Evolutionary conservation across 257 asterid species (phyloP), one percentile per base, ranked within the genome.

Genomic region (Cordia subcordata): DNA sequence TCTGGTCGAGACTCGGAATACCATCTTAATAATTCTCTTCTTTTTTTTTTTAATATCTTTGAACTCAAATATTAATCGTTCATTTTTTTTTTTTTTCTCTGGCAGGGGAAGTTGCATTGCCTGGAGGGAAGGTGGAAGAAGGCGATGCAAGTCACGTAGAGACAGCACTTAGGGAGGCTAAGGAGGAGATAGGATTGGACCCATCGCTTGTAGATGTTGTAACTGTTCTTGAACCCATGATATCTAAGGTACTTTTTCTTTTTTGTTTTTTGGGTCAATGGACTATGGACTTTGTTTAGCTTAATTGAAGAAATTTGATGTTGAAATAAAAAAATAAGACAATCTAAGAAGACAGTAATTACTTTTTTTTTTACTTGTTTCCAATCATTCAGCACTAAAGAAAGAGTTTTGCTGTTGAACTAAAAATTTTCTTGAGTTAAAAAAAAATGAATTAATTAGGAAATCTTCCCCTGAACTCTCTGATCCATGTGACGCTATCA

Each of bases 141-240:
- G 76, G 77, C 4, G 96, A 88, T 74, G 70, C 65, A 53, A 71
- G 62, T 65, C 75, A 83, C 44, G 62, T 62, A 10, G 87, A 72
- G 35, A 89, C 95, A 49, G 97, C 97, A 9, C 38, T 89, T 70
- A 86, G 95, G 62, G 97, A 89, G 73, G 95, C 97, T 17, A 85
- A 84, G 33, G 97, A 89, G 81, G 97, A 89, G 72, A 86, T 89
- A 40, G 94, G 95, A 40, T 75, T 89, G 79, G 97, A 86, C 14
- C 94, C 92, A 70, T 75, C 84, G 13, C 65, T 75, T 61, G 95
- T 88, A 11, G 75, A 79, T 52, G 79, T 83, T 58, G 85, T 85
- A 11, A 55, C 94, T 40, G 39, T 69, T 77, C 92, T 89, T 63
- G 76, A 74, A 50, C 81, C 95, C 53, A 74, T 80, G 60, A 60